Base-by-base conservation (phyloP, 257 asterid species). In the Cruciata laevipes region DNA sequence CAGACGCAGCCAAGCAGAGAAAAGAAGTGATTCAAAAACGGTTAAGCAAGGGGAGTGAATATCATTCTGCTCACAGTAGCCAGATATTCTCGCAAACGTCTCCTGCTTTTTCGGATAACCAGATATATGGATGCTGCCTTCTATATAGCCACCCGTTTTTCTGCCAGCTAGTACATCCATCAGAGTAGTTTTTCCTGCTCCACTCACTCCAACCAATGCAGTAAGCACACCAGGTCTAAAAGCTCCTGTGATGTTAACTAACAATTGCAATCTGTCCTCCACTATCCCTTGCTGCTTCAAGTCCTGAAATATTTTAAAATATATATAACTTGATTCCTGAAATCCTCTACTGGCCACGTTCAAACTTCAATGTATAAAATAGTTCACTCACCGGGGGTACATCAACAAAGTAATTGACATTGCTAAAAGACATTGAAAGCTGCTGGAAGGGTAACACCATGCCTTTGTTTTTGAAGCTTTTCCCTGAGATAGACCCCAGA, bases 91-190 rank as follows among this genome's bases (percentile, higher is more conserved):
- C 65, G 98, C 98, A 77, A 92, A 92, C 17, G 97, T 92, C 69
- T 89, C 96, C 75, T 92, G 98, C 73, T 81, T 87, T 68, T 92
- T 92, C 1, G 94, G 93, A 84, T 84, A 81, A 49, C 98, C 98
- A 42, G 97, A 89, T 82, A 92, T 87, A 67, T 69, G 76, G 60
- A 92, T 80, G 82, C 67, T 85, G 72, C 98, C 98, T 83, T 89
- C 93, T 70, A 92, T 86, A 69, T 76, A 17, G 27, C 98, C 98
- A 61, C 98, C 98, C 61, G 97, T 92, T 76, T 92, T 92, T 82
- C 98, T 81, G 55, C 98, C 98, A 30, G 98, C 93, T 67, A 92
- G 83, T 62, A 92, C 98, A 79, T 92, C 98, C 98, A 92, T 92
- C 60, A 91, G 96, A 59, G 98, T 91, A 67, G 98, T 91, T 81